Evolutionary conservation across 2,329 filamentous ascomycete genomes (phyloP), one percentile per base, ranked within the genome.

Genomic region (Clathrospora elynae): DNA sequence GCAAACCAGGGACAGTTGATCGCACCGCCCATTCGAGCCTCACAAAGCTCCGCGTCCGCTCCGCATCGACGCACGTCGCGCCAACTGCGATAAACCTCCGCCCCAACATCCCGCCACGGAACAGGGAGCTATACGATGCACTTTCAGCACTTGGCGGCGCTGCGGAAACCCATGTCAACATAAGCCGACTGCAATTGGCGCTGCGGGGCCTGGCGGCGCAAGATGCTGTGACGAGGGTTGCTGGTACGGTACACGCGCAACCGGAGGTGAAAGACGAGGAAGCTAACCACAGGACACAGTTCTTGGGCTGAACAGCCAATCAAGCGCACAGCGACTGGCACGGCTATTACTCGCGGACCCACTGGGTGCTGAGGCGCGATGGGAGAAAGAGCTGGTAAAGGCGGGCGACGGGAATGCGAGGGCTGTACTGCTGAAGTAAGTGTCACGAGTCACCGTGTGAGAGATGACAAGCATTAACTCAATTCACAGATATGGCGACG

Each of bases 111-210:
- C 80, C 81, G 0, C 56, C 73, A n/a, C 66, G 66, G 14, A 75
- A 79, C 50, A 70, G 71, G 41, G 78, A 86, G 53, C 78, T 89
- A 4, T 76, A 85, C 49, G 70, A 76, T 29, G 74, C 81, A 2
- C 73, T 91, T 0, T 66, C 76, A 2, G 77, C 80, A 14, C 75
- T 92, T 2, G 78, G 86, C 57, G 79, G 78, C 36, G 73, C 80
- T 34, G 82, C 83, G 2, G 77, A 81, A 16, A 79, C 76, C 44
- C 78, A 84, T 55, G 77, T 87, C 38, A 86, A 86, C 59, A 76
- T 85, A n/a, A 82, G 86, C 19, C 78, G 85, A 41, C 65, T 91
- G 31, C 85, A 88, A 67, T 78, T 92, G 55, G 87, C 87, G 9
- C 71, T 89, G 14, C 78, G 82, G 51, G 84, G 86, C 14, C 62